Conservation (phyloP, 2,329 filamentous ascomycete genomes). For the Ceratocystis harringtonii region DNA sequence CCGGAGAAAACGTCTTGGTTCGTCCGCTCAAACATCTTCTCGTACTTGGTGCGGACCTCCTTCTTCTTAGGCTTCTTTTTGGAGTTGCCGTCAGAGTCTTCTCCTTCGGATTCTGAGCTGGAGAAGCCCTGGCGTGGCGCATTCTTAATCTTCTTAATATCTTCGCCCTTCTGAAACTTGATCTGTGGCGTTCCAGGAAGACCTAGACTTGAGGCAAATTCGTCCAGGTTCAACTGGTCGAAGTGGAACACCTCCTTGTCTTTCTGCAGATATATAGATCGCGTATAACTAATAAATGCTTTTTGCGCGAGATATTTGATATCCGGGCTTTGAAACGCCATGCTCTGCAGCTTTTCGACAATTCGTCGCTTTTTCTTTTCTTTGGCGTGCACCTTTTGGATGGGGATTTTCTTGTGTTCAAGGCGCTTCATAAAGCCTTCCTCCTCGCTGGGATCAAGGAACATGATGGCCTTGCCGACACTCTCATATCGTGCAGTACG, state of each 20-base stretch:
- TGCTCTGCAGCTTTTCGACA: conserved; percentile 71
- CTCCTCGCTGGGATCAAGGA: conserved; percentile 85
- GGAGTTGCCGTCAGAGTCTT: conserved; percentile 33
- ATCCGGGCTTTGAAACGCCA: conserved; percentile 90
- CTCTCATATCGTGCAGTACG: conserved; percentile 88
- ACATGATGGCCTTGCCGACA: conserved; percentile 73
- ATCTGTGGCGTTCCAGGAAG: conserved; percentile 85
- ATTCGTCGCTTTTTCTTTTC: conserved; percentile 82
- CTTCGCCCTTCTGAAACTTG: conserved; percentile 81
- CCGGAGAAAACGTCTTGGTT: conserved; percentile 93
- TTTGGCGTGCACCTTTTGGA: conserved; percentile 73
- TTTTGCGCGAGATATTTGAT: conserved; percentile 94
- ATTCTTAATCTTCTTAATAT: conserved; percentile 78
- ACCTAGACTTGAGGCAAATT: conserved; percentile 70
- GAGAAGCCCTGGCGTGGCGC: conserved; percentile 55
- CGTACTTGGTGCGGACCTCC: conserved; percentile 80
- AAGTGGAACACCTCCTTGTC: conserved; percentile 87
- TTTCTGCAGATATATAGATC: conserved; percentile 72
- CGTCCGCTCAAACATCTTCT: conserved; percentile 92
- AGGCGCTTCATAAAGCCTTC: conserved; percentile 75
- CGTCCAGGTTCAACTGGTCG: conserved; percentile 68
- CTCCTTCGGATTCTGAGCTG: conserved; percentile 40
- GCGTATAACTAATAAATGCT: conserved; percentile 80
- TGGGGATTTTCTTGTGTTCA: conserved; percentile 76
- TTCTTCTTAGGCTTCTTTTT: conserved; percentile 45